Percentiles rank a stretch among this genome's conserved stretches.
phyloP scores from a whole-genome alignment of 2,329 filamentous ascomycete genomes.

The Colletotrichum sp. region DNA sequence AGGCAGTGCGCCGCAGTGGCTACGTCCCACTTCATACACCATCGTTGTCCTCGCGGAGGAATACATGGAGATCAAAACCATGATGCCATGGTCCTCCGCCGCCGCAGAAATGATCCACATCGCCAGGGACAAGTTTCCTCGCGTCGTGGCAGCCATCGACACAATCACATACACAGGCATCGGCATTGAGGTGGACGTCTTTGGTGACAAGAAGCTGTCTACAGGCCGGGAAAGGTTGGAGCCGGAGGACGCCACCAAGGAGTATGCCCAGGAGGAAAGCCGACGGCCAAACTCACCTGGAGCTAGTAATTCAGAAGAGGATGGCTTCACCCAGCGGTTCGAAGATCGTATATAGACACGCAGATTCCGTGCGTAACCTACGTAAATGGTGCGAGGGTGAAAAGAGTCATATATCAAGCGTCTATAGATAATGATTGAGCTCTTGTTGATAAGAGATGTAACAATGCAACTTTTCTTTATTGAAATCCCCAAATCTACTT shows the following conservation, averaged over 20 bases:
- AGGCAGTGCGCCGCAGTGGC: conserved; percentile 38
- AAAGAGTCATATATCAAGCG: not conserved
- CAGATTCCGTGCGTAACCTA: not conserved
- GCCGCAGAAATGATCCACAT: conserved; percentile 43
- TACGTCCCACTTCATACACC: conserved; percentile 48
- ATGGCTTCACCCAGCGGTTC: not conserved
- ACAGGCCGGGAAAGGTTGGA: not conserved
- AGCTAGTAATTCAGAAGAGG: not conserved
- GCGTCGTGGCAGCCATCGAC: conserved; percentile 44
- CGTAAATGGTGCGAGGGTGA: not conserved
- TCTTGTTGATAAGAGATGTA: not conserved
- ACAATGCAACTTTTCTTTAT: not conserved
- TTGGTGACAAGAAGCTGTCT: conserved; percentile 1
- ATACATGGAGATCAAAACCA: conserved; percentile 54
- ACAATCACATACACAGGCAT: conserved; percentile 17
- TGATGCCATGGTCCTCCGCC: conserved; percentile 53
- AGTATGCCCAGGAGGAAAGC: not conserved
- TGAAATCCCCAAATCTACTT: not conserved
- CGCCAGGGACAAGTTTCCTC: conserved; percentile 45
- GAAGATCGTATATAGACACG: not conserved
- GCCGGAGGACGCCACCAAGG: not conserved
- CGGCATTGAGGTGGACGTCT: conserved; percentile 26
- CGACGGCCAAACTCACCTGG: not conserved
- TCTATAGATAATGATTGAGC: not conserved
- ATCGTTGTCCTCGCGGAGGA: conserved; percentile 54